Base-by-base conservation (phyloP, 805 yeast genomes). In the Blastobotrys chiropterorum region DNA sequence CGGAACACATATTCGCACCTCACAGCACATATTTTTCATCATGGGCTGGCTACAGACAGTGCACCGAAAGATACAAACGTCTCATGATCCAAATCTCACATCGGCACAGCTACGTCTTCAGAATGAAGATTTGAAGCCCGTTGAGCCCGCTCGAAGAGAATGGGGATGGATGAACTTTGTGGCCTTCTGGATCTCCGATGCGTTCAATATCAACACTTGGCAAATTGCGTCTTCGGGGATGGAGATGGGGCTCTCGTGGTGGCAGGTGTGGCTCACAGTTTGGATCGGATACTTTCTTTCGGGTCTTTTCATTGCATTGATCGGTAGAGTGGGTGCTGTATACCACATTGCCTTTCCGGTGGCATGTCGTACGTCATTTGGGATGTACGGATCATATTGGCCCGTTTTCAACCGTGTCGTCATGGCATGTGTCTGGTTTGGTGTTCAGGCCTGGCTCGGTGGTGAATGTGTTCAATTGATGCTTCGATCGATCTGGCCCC, bases 221-320 rank as follows among this genome's bases (percentile, higher is more conserved):
- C 90, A 86, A 72, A 87, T 89, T 60, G 96, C 95, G 2, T 82
- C 92, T 7, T 85, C 95, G 0, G 95, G 95, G 60, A 83, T 85
- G 52, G 72, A 75, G 50, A 80, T 82, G 19, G 94, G 94, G 11
- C 71, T 89, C 68, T 78, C 83, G 15, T 88, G 96, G 95, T 89
- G 95, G 95, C 90, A 83, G 64, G 82, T 86, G 8, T 89, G 96
- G 95, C 70, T 89, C 39, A 79, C 94, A 1, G 94, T 89, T 21
- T 87, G 95, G 94, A 56, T 89, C 15, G 96, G 96, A 4, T 89
- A 89, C 67, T 63, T 74, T 16, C 67, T 86, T 46, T 81, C 86
- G 55, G 94, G 86, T 56, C 59, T 76, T 1, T 86, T 88, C 59
- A 84, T 90, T 34, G 77, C 80, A 3, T 63, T 81, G n/a, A 75